Conservation (phyloP, 495 filamentous ascomycete genomes). For the Neurospora sp. region DNA sequence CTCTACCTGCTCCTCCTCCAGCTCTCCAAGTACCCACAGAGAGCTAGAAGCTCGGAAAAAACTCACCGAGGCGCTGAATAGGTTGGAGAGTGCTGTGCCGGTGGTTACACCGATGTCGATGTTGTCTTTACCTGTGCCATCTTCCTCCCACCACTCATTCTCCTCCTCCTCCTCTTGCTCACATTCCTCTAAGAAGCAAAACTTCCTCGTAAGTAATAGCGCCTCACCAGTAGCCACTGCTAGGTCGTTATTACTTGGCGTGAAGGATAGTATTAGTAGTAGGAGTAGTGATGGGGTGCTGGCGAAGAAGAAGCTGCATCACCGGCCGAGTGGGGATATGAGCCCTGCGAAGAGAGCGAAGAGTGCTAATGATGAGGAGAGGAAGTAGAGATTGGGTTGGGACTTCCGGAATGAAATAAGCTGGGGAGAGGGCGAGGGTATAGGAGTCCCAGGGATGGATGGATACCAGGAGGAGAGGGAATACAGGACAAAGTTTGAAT, state of each 20-base stretch:
- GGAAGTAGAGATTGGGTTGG: not conserved
- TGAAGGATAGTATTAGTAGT: not conserved
- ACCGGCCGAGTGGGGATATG: conserved; percentile 23
- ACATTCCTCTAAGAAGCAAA: not conserved
- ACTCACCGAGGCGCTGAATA: conserved; percentile 27
- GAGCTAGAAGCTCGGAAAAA: conserved; percentile 38
- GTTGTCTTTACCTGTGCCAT: too few species aligned
- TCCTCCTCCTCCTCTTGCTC: too few species aligned
- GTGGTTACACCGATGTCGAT: not conserved
- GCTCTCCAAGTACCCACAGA: conserved; percentile 22
- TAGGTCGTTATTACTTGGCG: not conserved
- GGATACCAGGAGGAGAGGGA: not conserved
- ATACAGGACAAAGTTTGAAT: not conserved
- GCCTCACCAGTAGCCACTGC: not conserved
- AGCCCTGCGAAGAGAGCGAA: conserved; percentile 23
- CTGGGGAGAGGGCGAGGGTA: not conserved
- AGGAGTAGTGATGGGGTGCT: conserved; percentile 4
- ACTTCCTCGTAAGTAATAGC: not conserved
- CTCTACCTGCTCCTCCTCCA: not conserved
- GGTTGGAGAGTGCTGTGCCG: not conserved
- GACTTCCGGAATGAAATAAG: not conserved
- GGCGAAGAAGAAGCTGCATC: conserved; percentile 16
- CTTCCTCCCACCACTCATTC: too few species aligned
- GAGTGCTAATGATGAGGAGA: not conserved
- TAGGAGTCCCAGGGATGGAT: not conserved